A percentile compares a stretch with the other conserved stretches of the same genome.
phyloP scores from a whole-genome alignment of 2,329 filamentous ascomycete species.

The Simplicillium aogashimaense region DNA sequence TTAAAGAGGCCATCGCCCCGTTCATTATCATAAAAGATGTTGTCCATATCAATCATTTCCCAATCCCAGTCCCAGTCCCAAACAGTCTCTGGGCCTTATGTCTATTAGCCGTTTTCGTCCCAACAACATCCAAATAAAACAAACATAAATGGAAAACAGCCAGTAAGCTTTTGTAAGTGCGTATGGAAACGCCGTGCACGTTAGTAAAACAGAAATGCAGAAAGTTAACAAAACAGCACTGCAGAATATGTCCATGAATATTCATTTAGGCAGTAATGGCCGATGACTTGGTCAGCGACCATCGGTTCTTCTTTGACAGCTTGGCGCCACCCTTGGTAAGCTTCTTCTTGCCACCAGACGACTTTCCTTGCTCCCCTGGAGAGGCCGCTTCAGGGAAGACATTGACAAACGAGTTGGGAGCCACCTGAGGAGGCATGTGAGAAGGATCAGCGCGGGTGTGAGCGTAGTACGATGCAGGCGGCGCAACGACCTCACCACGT shows the following conservation, averaged over 20 bases:
- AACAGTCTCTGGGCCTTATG: too few species aligned
- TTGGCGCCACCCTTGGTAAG: slow-evolving; percentile 11
- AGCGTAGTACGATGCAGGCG: too few species aligned
- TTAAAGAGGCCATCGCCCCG: too few species aligned
- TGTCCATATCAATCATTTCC: too few species aligned
- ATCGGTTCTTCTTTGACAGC: slow-evolving; percentile 19
- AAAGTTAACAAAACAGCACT: neutral
- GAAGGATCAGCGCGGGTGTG: too few species aligned
- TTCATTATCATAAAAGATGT: too few species aligned
- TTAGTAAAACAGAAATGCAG: neutral
- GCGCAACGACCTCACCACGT: too few species aligned
- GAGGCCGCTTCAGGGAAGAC: slow-evolving; percentile 7
- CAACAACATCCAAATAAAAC: too few species aligned
- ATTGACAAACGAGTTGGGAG: slow-evolving; percentile 5
- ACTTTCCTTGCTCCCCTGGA: slow-evolving; percentile 1
- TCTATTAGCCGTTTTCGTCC: too few species aligned
- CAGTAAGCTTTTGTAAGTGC: neutral
- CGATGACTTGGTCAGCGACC: slow-evolving; percentile 15
- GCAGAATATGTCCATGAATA: slow-evolving; percentile 2
- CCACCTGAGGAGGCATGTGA: slow-evolving; percentile 2
- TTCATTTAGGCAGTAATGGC: slow-evolving; percentile 15
- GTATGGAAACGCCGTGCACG: neutral
- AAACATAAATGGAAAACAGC: too few species aligned
- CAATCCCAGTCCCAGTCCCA: too few species aligned
- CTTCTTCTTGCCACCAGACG: slow-evolving; percentile 3